Base-by-base conservation (phyloP, 306 rosid genomes). In the Corylus heterophylla region DNA sequence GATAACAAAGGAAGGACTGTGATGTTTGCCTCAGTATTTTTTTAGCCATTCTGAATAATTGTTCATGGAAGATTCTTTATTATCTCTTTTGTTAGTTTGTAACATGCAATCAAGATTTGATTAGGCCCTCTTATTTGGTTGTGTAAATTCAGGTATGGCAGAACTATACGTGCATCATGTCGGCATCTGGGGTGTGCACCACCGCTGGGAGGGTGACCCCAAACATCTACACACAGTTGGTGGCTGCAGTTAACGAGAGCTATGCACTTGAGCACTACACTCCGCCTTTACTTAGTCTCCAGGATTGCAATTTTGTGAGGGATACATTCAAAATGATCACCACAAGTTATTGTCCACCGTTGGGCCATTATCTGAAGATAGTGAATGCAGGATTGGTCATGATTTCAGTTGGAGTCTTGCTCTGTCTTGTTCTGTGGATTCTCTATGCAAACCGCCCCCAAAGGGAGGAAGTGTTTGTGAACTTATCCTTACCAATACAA, bases 401-500 rank as follows among this genome's bases (percentile, higher is more conserved):
- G 82, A 85, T 91, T 67, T 95, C 99, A 17, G 98, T 91, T 18
- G 98, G 97, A 68, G 92, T 93, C 52, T 76, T 95, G 82, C 92
- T 95, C 68, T 93, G 98, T 69, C 99, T 95, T 70, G 89, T 95
- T 78, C 91, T 95, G 51, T 95, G 99, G 99, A 78, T 91, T 74
- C 94, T 95, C 52, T 93, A 89, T 85, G 89, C 99, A 76, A 93
- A 95, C 98, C 94, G 91, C 97, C 92, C 92, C 90, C 85, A 44
- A 88, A 87, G 89, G 90, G 92, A 81, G 89, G 97, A 85, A 70
- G 98, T 45, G 98, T 87, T 86, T 89, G 96, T 22, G 73, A 87
- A 87, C 76, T 85, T 86, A 78, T 88, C 87, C 84, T 78, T 87
- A 1, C 84, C 81, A 27, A 78, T 80, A 71, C 86, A 74, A 71